Evolutionary conservation across 257 asterid species (phyloP).

Genomic region (Gardenia jasminoides): DNA sequence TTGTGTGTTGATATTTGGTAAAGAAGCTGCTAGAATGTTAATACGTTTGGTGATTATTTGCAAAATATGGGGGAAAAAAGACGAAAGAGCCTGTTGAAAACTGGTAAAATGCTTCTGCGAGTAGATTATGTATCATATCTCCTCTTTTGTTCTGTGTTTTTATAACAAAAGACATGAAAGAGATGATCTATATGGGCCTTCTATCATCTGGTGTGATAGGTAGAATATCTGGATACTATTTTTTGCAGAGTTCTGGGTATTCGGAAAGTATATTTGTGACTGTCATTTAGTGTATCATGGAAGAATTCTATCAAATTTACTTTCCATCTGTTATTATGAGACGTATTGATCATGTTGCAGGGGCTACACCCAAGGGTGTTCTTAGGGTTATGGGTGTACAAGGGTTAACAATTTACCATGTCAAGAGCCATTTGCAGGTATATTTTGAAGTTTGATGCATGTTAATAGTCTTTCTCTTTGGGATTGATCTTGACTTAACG

Average conservation of each 20-base stretch:
- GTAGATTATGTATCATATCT: background rate
- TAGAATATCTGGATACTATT: background rate
- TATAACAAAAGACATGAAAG: background rate
- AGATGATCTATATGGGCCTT: background rate
- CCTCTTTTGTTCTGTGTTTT: background rate
- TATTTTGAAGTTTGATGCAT: constrained; percentile 1
- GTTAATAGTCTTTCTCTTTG: constrained; percentile 5
- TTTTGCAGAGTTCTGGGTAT: background rate
- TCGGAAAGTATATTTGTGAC: background rate
- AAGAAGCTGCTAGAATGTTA: background rate
- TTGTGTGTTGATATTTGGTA: background rate
- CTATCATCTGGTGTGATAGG: constrained; percentile 2
- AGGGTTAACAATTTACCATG: constrained; percentile 96
- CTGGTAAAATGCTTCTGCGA: background rate
- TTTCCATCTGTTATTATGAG: constrained; percentile 14
- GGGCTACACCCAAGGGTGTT: constrained; percentile 99
- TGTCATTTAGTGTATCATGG: background rate
- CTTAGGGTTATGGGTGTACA: constrained; percentile 98
- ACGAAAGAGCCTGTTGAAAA: background rate
- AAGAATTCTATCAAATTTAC: background rate
- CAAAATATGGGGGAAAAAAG: background rate
- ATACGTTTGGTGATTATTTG: too few species aligned
- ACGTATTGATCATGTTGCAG: constrained; percentile 41
- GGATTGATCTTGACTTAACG: constrained; percentile 16
- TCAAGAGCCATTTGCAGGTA: constrained; percentile 99